Evolutionary conservation across 805 yeast species (phyloP).

Genomic region (Schwanniomyces yamadae): DNA sequence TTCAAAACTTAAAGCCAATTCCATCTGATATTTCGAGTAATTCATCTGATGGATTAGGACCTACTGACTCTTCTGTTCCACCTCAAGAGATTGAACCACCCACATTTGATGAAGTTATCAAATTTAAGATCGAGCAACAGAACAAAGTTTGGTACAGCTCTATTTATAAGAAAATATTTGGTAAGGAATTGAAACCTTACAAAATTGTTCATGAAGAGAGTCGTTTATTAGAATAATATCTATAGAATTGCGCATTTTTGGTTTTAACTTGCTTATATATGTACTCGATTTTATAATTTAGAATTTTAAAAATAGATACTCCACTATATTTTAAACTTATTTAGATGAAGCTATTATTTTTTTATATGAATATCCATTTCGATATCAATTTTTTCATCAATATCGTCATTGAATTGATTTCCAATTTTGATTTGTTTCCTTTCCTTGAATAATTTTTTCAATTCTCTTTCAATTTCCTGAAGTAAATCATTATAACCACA

Average conservation of each 20-base stretch:
- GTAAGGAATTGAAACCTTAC: not conserved
- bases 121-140: slow-evolving; percentile 21
- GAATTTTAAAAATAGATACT: too few relatives aligned
- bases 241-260: too few relatives aligned
- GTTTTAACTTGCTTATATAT: too few relatives aligned
- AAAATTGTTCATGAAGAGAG: slow-evolving; percentile 6
- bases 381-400: slow-evolving; percentile 13
- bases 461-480: slow-evolving; percentile 63
- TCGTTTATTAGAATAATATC: slow-evolving; percentile 1
- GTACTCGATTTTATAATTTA: too few relatives aligned
- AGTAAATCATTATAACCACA: slow-evolving; percentile 64
- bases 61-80: slow-evolving; percentile 17
- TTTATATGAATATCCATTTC: slow-evolving; percentile 27
- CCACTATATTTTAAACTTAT: not conserved
- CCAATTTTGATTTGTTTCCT: slow-evolving; percentile 16
- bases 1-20: slow-evolving; percentile 17
- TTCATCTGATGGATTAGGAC: slow-evolving; percentile 17
- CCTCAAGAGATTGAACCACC: slow-evolving; percentile 40
- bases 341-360: slow-evolving; percentile 6
- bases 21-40: slow-evolving; percentile 21
- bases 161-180: slow-evolving; percentile 1
- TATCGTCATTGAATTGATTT: slow-evolving; percentile 1
- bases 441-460: slow-evolving; percentile 49
- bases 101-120: slow-evolving; percentile 23
- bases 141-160: not conserved